Evolutionary conservation across 306 rosid genomes (phyloP), one percentile per base, ranked within the genome.

Genomic region (Cicer judaicum): DNA sequence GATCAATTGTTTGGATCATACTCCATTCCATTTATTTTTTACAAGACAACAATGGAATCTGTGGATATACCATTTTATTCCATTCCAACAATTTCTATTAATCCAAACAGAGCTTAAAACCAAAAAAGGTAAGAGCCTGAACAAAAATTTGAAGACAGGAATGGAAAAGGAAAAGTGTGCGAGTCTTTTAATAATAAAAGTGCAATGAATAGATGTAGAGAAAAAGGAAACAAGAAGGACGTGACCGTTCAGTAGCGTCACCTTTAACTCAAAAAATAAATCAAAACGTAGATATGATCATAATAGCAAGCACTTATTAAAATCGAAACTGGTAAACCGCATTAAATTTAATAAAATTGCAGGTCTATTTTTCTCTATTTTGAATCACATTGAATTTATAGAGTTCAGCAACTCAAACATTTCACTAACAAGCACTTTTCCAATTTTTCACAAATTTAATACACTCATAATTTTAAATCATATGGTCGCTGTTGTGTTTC

Each of bases 151-250:
- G 40, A 76, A 54, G 19, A 43, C 3, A n/a, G 2, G 56, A 80
- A 73, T 67, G 16, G 8, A 47, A 80, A 74, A 74, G 64, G 29
- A 39, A 74, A 63, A 62, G 72, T 18, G 57, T 15, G 12, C 67
- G 62, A 59, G 63, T 44, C 76, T 74, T 79, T 73, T 64, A 74
- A 79, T 50, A 41, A 64, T 49, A 74, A 74, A 74, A 80, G 76
- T 9, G 72, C n/a, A 50, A 52, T 21, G 73, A 74, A 60, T 34
- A 5, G 65, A 68, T 8, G 19, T 48, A 70, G 44, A 46, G 13
- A 57, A 69, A 70, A 41, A 15, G 50, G 7, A 61, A 62, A 63
- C 66, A 57, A 70, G 77, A 80, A 60, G 72, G 53, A 10, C 70
- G 72, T 80, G 84, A 67, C 72, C 21, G 44, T 61, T 48, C 44